Percentiles rank a stretch among this genome's conserved stretches.
Conservation (phyloP, 129 eudicot species). For the Apium graveolens region DNA sequence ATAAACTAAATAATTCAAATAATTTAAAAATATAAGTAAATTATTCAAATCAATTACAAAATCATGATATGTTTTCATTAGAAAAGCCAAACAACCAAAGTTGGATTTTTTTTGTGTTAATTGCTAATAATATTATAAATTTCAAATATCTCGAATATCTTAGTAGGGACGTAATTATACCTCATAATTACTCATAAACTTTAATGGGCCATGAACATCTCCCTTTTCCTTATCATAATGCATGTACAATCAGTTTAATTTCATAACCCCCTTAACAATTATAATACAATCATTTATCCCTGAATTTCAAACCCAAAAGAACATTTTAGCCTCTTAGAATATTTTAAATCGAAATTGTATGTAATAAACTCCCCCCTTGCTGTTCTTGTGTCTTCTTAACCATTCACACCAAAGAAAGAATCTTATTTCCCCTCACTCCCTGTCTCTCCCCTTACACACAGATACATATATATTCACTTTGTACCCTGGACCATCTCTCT, state of each 20-base stretch:
- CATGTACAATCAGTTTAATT: background rate
- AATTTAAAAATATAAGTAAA: no score
- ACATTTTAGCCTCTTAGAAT: background rate
- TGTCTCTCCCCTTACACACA: background rate
- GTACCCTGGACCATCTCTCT: background rate
- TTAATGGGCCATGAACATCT: background rate
- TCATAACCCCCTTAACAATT: background rate
- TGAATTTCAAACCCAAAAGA: background rate
- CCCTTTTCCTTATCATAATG: background rate
- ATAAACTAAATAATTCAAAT: no score
- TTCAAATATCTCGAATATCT: background rate
- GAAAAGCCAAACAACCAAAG: no score
- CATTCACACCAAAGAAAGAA: conserved; percentile 25
- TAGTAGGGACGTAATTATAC: background rate
- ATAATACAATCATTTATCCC: background rate
- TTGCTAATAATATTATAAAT: background rate
- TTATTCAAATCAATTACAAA: no score
- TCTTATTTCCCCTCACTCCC: conserved; percentile 2
- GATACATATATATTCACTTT: background rate
- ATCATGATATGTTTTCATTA: no score
- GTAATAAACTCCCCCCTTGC: background rate
- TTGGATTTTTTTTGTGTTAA: background rate
- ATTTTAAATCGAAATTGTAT: background rate
- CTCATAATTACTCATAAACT: background rate
- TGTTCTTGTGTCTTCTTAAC: conserved; percentile 19